Base-by-base conservation (phyloP, 352 stramenopile species). In the Pythium phragmitis region DNA sequence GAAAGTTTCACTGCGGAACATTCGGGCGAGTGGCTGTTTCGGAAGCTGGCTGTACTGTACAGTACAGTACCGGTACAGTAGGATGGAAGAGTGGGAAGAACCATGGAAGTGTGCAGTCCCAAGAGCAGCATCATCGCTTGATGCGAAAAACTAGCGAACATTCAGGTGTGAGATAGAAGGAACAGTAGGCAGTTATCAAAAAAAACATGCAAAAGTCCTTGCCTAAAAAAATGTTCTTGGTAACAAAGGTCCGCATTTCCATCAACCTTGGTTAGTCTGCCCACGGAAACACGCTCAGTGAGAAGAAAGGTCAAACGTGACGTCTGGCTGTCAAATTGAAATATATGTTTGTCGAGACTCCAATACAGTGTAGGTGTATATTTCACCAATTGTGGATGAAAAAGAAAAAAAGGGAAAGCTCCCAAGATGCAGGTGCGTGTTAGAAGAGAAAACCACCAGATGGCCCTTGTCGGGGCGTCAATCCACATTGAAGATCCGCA, bases 401-500 rank as follows among this genome's bases (percentile, higher is more conserved):
- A 47, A 37, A 48, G 34, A 58, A 58, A 23, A 42, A 42, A 42
- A 42, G 9, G 37, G 14, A 16, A 30, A 30, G 26, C 26, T 30
- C 7, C n/a, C 9, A 55, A 39, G 19, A 45, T 2, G 57, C 46
- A 64, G 46, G 45, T 55, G 53, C 53, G 57, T 64, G 57, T 64
- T 64, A 6, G 49, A 57, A 57, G 58, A 65, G 36, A 52, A 49
- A 34, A 52, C 4, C 28, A 23, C 37, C 54, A 69, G 62, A 63
- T 63, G 62, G 54, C 59, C 30, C n/a, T 8, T 37, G 30, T 47
- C 26, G 53, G 57, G 47, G 54, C 54, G 48, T 65, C 57, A 65
- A 65, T 70, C 48, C 50, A 65, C 21, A 37, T 70, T 70, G 56
- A 70, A 70, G 56, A 61, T 65, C 57, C 30, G 55, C 47, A 56